Evolutionary conservation across 345 rosid species (phyloP).

Genomic region (Euphorbia lathyris): DNA sequence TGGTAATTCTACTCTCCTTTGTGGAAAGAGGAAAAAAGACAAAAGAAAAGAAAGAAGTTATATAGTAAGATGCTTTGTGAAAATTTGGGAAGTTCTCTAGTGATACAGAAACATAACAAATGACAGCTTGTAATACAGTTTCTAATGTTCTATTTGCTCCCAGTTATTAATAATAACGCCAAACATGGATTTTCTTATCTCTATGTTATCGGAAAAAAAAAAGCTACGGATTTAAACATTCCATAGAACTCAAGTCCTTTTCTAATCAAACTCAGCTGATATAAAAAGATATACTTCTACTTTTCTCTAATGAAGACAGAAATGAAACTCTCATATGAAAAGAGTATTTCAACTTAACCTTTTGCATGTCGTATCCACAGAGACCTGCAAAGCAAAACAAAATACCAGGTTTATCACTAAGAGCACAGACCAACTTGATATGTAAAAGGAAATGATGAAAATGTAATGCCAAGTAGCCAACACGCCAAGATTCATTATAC

Average conservation of each 20-base stretch:
- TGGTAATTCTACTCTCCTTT: not conserved
- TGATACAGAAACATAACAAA: not conserved
- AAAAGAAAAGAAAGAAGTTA: not conserved
- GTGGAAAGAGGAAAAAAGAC: not conserved
- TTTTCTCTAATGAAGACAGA: not conserved
- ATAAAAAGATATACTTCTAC: not conserved
- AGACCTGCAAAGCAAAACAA: constrained; percentile 33
- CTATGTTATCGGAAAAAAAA: not conserved
- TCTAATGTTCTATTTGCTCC: not conserved
- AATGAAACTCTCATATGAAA: constrained; percentile 11
- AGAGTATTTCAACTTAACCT: constrained; percentile 38
- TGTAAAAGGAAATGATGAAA: not conserved
- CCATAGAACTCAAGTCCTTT: not conserved
- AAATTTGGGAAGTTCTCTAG: not conserved
- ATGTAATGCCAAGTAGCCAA: not conserved
- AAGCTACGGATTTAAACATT: not conserved
- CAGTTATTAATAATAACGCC: not conserved
- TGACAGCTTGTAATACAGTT: not conserved
- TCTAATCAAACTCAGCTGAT: not conserved
- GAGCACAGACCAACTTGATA: not conserved
- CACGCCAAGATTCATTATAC: not conserved
- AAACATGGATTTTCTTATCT: not conserved
- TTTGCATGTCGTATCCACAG: constrained; percentile 48
- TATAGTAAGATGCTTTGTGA: too few species aligned
- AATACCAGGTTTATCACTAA: constrained; percentile 15